These are phyloP conservation scores for Apophysomyces variabilis DNA, from an alignment of 371 early-diverging fungal species.

Conservation along the genomic window DNA sequence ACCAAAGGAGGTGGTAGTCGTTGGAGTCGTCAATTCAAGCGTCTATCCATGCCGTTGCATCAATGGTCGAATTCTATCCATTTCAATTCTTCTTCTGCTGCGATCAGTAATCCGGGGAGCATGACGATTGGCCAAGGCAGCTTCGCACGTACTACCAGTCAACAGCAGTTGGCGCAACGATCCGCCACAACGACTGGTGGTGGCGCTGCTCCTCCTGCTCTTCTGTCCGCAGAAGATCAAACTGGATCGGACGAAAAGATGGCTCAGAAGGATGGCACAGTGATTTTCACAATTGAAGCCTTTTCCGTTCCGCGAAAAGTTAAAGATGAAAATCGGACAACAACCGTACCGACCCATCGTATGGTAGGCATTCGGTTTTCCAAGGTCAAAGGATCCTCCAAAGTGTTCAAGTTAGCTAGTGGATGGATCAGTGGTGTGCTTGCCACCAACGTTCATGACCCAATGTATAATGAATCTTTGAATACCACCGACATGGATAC, in stretches of 20 bases:
- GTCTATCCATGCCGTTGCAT: conserved; percentile 27
- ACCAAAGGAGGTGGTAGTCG: background rate
- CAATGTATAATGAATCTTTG: conserved; percentile 5
- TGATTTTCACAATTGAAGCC: conserved; percentile 43
- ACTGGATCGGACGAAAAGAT: background rate
- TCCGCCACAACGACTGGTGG: background rate
- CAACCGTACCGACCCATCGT: conserved; percentile 5
- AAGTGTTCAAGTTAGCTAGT: conserved; percentile 51
- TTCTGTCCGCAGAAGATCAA: conserved; percentile 1
- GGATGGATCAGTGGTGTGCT: conserved; percentile 52
- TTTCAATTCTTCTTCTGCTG: conserved; percentile 25
- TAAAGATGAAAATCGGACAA: conserved; percentile 8
- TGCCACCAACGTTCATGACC: conserved; percentile 13
- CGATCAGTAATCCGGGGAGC: conserved; percentile 17
- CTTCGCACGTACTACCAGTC: background rate
- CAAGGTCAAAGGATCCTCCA: conserved; percentile 43
- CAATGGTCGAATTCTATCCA: conserved; percentile 32
- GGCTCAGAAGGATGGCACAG: conserved; percentile 31
- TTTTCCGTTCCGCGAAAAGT: conserved; percentile 29
- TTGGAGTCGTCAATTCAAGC: conserved; percentile 29
- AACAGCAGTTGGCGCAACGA: background rate
- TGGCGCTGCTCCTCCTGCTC: background rate
- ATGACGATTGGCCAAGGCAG: conserved; percentile 12
- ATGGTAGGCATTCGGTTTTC: conserved; percentile 40
- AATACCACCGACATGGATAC: conserved; percentile 1